These are phyloP conservation scores for Ampelocalamus luodianensis DNA, from an alignment of 176 grass and related monocot genomes.

Conservation along the genomic window DNA sequence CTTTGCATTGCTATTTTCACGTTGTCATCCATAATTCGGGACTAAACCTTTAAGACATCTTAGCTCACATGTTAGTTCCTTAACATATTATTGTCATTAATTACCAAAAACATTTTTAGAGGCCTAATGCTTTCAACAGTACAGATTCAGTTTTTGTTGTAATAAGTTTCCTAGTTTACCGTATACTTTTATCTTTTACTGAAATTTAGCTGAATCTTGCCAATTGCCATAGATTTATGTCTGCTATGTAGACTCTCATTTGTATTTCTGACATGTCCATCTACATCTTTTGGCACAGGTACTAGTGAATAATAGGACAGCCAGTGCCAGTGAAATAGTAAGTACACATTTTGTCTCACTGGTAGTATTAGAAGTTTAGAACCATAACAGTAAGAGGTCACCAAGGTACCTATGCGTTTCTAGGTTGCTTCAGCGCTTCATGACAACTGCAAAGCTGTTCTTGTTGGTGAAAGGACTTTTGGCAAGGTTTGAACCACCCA, in stretches of 20 bases:
- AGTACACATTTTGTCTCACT: constrained; percentile 48
- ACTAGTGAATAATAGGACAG: constrained; percentile 90
- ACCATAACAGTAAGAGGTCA: constrained; percentile 28
- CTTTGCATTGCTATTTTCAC: too few relatives aligned
- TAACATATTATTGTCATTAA: too few relatives aligned
- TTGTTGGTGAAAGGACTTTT: constrained; percentile 87
- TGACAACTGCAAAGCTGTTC: constrained; percentile 99
- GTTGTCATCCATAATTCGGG: too few relatives aligned
- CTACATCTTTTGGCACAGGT: constrained; percentile 57
- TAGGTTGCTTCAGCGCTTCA: constrained; percentile 98
- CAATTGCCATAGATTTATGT: constrained; percentile 8
- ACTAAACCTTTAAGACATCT: too few relatives aligned
- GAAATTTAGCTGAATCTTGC: constrained; percentile 26
- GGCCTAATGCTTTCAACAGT: too few relatives aligned
- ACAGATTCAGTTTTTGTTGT: constrained; percentile 21
- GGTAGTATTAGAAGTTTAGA: constrained; percentile 21
- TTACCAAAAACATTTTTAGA: too few relatives aligned
- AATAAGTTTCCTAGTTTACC: constrained; percentile 18
- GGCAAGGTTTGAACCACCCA: constrained; percentile 71
- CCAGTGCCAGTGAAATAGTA: constrained; percentile 98
- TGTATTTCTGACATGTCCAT: constrained; percentile 47
- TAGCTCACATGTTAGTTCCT: too few relatives aligned
- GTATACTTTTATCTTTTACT: neutral
- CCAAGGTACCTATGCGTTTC: neutral
- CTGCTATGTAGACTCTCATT: constrained; percentile 1